A percentile compares a stretch with the other conserved stretches of the same genome.
Conservation (phyloP, 192 early-diverging fungal genomes). For the Umbelopsis isabellina region DNA sequence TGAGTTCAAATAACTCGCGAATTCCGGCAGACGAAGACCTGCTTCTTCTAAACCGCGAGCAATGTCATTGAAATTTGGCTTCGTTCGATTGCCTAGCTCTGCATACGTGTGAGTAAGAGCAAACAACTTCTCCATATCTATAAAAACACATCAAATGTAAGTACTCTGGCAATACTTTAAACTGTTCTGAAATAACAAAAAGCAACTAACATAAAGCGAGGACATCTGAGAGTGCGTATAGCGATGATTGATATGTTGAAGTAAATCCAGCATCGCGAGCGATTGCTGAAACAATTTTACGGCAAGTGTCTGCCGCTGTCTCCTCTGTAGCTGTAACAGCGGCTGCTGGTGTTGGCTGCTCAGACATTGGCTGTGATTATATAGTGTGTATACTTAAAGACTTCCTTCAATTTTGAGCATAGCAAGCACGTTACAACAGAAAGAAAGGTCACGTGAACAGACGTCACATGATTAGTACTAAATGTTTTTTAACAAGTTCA, state of each 20-base stretch:
- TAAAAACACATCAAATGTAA: background rate
- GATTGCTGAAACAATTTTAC: constrained; percentile 44
- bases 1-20: constrained; percentile 39
- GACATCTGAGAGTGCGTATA: constrained; percentile 40
- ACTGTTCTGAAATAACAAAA: background rate
- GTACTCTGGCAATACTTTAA: background rate
- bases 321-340: background rate
- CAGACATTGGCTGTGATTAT: constrained; percentile 3
- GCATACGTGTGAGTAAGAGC: constrained; percentile 50
- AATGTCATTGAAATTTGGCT: constrained; percentile 55
- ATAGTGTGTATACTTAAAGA: no score
- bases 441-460: background rate
- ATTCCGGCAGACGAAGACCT: constrained; percentile 37
- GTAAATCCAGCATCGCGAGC: constrained; percentile 50
- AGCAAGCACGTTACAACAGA: background rate
- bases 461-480: no score
- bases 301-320: background rate
- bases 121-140: constrained; percentile 54
- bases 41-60: constrained; percentile 45
- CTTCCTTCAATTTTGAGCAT: no score
- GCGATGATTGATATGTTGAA: constrained; percentile 40
- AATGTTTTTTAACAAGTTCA: no score
- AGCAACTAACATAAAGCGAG: constrained; percentile 45
- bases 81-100: constrained; percentile 54
- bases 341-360: background rate